Evolutionary conservation across 2,329 filamentous ascomycete species (phyloP).

Genomic region (Aureobasidium melanogenum): DNA sequence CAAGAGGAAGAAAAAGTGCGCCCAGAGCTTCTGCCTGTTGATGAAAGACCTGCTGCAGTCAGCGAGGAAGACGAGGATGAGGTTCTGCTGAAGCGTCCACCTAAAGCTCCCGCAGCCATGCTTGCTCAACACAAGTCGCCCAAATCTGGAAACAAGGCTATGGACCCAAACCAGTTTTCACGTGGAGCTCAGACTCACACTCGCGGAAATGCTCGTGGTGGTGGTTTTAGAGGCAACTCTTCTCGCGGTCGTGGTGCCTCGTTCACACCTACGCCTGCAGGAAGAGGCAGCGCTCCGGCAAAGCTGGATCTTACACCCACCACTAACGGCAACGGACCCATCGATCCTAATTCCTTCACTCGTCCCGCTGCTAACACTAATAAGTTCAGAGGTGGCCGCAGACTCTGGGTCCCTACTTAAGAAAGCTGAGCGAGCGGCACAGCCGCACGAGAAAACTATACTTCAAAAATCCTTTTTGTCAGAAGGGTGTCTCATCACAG

Average conservation of each 20-base stretch:
- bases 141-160: slow-evolving; percentile 20
- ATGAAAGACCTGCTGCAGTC: slow-evolving; percentile 7
- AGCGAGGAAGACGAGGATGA: slow-evolving; percentile 17
- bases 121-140: slow-evolving; percentile 18
- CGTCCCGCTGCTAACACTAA: slow-evolving; percentile 23
- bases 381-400: slow-evolving; percentile 22
- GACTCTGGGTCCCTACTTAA: slow-evolving; percentile 29
- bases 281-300: not conserved
- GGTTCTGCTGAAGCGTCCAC: slow-evolving; percentile 22
- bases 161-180: slow-evolving; percentile 42
- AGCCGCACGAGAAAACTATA: not conserved
- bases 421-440: not conserved
- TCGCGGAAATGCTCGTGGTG: slow-evolving; percentile 18
- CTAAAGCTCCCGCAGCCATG: slow-evolving; percentile 25
- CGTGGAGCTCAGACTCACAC: slow-evolving; percentile 23
- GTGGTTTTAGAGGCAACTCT: slow-evolving; percentile 17
- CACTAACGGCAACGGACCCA: slow-evolving; percentile 18
- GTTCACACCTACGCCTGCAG: not conserved
- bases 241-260: slow-evolving; percentile 15
- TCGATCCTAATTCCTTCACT: slow-evolving; percentile 30
- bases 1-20: not conserved
- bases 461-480: not conserved
- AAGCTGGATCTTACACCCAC: not conserved
- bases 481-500: not conserved
- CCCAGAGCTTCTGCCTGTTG: slow-evolving; percentile 12